Conservation (phyloP, 2,329 filamentous ascomycete species). For the Scedosporium boydii region DNA sequence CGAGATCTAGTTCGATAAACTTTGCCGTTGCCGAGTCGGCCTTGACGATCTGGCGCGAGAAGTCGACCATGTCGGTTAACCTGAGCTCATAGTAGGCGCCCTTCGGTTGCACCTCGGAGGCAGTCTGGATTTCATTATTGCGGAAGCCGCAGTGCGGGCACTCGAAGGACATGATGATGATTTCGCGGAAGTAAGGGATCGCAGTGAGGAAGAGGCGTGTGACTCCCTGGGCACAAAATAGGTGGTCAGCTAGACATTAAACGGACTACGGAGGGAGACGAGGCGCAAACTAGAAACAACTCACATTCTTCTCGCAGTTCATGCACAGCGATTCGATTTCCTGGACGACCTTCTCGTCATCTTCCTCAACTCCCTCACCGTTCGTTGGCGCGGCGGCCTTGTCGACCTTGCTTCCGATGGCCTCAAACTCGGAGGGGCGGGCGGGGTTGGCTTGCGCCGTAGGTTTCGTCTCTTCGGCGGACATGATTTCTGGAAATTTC, state of each 20-base stretch:
- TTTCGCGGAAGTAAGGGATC: slow-evolving; percentile 95
- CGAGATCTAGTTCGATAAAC: slow-evolving; percentile 84
- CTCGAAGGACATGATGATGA: slow-evolving; percentile 93
- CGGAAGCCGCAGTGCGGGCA: slow-evolving; percentile 83
- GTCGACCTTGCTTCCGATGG: slow-evolving; percentile 52
- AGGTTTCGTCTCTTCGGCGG: slow-evolving; percentile 26
- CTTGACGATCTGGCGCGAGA: slow-evolving; percentile 84
- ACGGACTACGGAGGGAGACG: not conserved
- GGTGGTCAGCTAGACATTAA: slow-evolving; percentile 10
- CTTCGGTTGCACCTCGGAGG: slow-evolving; percentile 83
- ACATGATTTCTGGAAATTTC: slow-evolving; percentile 24
- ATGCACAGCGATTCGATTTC: slow-evolving; percentile 75
- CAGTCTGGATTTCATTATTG: slow-evolving; percentile 90
- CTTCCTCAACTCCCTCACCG: slow-evolving; percentile 29
- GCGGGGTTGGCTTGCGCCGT: slow-evolving; percentile 24
- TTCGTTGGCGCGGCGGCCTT: slow-evolving; percentile 30
- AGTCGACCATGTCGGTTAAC: slow-evolving; percentile 62
- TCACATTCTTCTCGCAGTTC: slow-evolving; percentile 73
- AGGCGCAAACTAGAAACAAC: slow-evolving; percentile 13
- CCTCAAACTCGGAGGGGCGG: slow-evolving; percentile 47
- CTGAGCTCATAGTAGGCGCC: slow-evolving; percentile 77
- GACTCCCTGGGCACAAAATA: slow-evolving; percentile 47
- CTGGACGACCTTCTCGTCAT: slow-evolving; percentile 46
- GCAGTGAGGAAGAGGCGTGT: slow-evolving; percentile 82
- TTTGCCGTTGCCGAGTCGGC: slow-evolving; percentile 79